Conservation (phyloP, 208 protist species). For the Trypanosoma cruzi region DNA sequence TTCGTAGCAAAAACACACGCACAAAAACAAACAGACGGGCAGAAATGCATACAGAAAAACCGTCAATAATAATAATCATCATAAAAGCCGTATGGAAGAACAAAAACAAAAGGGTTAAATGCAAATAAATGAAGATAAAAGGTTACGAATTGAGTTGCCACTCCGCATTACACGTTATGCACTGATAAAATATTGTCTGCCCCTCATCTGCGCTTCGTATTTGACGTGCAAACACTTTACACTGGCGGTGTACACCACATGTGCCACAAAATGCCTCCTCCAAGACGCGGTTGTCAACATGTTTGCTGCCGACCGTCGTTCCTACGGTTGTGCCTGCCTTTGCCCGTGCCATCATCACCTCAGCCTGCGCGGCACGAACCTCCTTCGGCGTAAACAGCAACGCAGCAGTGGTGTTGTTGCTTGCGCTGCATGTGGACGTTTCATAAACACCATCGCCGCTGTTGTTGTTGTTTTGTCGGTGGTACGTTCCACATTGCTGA, state of each 20-base stretch:
- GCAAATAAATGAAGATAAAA: neutral
- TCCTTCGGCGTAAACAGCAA: conserved; percentile 57
- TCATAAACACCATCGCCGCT: conserved; percentile 6
- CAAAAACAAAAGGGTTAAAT: too few species aligned
- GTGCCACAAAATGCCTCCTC: conserved; percentile 89
- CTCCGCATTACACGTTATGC: conserved; percentile 79
- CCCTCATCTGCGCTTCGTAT: conserved; percentile 93
- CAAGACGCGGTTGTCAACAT: conserved; percentile 81
- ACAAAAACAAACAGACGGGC: conserved; percentile 1
- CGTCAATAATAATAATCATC: conserved; percentile 1
- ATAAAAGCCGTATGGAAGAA: too few species aligned
- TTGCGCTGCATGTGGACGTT: conserved; percentile 13
- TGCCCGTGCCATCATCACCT: conserved; percentile 27
- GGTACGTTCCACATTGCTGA: conserved; percentile 34
- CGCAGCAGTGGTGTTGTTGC: conserved; percentile 35
- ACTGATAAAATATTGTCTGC: conserved; percentile 93
- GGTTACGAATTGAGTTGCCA: conserved; percentile 92
- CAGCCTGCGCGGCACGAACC: conserved; percentile 30
- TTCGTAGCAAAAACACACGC: neutral
- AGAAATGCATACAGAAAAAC: neutral
- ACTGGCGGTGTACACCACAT: conserved; percentile 70
- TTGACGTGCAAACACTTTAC: conserved; percentile 84
- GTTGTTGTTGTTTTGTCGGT: conserved; percentile 29
- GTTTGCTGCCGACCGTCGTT: conserved; percentile 34
- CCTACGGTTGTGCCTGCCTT: neutral